Evolutionary conservation across 2,329 filamentous ascomycete genomes (phyloP).

Genomic region (Aspergillus costaricaensis): DNA sequence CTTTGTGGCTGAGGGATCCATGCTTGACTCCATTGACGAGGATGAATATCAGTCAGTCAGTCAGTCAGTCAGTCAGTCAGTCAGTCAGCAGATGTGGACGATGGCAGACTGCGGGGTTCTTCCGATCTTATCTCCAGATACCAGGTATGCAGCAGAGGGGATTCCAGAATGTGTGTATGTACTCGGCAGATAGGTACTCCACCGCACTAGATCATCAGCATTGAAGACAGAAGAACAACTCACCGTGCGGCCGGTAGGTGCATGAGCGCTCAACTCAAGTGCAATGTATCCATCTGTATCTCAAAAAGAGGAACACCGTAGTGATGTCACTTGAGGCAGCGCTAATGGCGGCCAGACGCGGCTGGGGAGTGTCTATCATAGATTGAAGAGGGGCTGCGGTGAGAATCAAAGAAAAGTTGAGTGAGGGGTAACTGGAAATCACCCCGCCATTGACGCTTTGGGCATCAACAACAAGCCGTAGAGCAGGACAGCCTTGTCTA

Average conservation of each 20-base stretch:
- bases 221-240: no score
- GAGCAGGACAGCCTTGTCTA: neutral
- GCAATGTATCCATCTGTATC: no score
- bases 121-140: slow-evolving; percentile 2
- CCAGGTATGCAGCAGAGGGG: neutral
- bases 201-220: neutral
- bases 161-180: neutral
- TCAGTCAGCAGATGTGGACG: neutral
- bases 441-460: slow-evolving; percentile 2
- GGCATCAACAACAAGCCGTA: neutral
- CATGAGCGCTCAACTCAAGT: no score
- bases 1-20: neutral
- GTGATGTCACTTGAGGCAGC: no score
- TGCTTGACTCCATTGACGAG: neutral
- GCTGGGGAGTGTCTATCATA: neutral
- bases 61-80: neutral
- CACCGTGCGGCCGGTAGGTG: no score
- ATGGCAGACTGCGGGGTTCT: neutral
- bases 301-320: no score
- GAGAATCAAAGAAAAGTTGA: no score
- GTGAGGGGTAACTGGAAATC: neutral
- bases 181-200: neutral
- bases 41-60: neutral
- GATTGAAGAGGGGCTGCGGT: no score
- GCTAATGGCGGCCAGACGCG: no score